phyloP scores from a whole-genome alignment of 2,329 filamentous ascomycete species.

The Penicillium sp. region DNA sequence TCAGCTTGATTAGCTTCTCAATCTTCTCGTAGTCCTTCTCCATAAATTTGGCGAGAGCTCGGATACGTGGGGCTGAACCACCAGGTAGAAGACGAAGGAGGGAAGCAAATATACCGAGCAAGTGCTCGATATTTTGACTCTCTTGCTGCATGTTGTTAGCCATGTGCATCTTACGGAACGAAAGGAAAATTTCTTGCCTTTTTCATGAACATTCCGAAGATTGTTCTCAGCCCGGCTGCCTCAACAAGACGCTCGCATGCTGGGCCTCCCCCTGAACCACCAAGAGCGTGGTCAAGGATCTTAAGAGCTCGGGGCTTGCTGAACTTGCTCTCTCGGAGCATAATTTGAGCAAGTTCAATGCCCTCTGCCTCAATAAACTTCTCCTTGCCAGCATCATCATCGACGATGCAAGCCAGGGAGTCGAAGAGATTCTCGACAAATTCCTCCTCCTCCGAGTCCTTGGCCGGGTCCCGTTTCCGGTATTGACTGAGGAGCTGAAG shows the following conservation, averaged over 20 bases:
- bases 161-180: not conserved
- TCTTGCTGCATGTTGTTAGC: constrained; percentile 57
- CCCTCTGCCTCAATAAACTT: constrained; percentile 90
- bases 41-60: constrained; percentile 88
- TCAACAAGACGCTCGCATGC: constrained; percentile 80
- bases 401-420: constrained; percentile 76
- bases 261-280: constrained; percentile 58
- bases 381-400: constrained; percentile 72
- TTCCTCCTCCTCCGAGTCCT: constrained; percentile 87
- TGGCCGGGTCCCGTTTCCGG: constrained; percentile 80
- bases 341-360: constrained; percentile 85
- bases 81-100: constrained; percentile 79
- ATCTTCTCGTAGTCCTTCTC: constrained; percentile 93
- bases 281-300: constrained; percentile 79
- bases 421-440: constrained; percentile 95
- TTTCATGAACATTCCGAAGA: constrained; percentile 89
- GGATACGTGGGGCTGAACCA: constrained; percentile 76
- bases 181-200: constrained; percentile 48
- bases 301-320: constrained; percentile 77
- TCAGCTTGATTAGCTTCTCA: constrained; percentile 68
- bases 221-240: constrained; percentile 77
- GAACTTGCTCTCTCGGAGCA: constrained; percentile 86
- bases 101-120: constrained; percentile 81
- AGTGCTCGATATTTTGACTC: constrained; percentile 70
- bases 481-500: constrained; percentile 85